Percentiles rank a stretch among this genome's conserved stretches.
These are phyloP conservation scores for Tricholoma saponaceum DNA, from an alignment of 768 basidiomycete genomes.

Conservation along the genomic window DNA sequence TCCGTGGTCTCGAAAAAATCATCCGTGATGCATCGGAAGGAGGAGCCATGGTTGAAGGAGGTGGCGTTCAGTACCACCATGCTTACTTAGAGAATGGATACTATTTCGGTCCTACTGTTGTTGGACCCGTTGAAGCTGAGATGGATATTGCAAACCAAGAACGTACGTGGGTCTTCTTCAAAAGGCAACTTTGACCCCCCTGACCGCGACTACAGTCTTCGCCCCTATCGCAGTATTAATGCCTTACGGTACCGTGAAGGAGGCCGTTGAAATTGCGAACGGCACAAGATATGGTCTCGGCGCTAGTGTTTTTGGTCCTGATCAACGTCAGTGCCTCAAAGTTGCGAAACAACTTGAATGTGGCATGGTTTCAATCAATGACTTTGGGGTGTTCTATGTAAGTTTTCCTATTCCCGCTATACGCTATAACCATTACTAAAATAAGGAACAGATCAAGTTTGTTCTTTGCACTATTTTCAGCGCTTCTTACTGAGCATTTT, in stretches of 20 bases:
- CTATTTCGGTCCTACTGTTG: constrained; percentile 85
- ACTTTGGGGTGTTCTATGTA: constrained; percentile 87
- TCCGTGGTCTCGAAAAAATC: constrained; percentile 64
- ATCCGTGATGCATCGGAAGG: constrained; percentile 61
- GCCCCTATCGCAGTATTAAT: constrained; percentile 89
- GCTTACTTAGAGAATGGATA: constrained; percentile 65
- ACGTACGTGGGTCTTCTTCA: constrained; percentile 42
- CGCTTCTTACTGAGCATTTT: constrained; percentile 10
- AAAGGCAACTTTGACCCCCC: neutral
- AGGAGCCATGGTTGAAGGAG: constrained; percentile 62
- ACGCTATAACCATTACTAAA: too few species aligned
- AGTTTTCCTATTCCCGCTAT: constrained; percentile 28
- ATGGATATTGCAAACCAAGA: constrained; percentile 82
- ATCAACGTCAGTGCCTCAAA: constrained; percentile 70
- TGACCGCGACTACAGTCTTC: constrained; percentile 56
- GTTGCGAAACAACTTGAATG: constrained; percentile 83
- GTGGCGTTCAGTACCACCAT: constrained; percentile 60
- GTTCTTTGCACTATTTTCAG: constrained; percentile 19
- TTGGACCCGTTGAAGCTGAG: constrained; percentile 67
- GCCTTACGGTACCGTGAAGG: constrained; percentile 76
- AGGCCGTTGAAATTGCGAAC: constrained; percentile 88
- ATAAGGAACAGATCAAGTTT: constrained; percentile 58
- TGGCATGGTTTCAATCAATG: constrained; percentile 97
- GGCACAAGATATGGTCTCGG: constrained; percentile 86
- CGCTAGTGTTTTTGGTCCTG: constrained; percentile 90